phyloP scores from a whole-genome alignment of 805 yeast species.

The Saitoella complicata region DNA sequence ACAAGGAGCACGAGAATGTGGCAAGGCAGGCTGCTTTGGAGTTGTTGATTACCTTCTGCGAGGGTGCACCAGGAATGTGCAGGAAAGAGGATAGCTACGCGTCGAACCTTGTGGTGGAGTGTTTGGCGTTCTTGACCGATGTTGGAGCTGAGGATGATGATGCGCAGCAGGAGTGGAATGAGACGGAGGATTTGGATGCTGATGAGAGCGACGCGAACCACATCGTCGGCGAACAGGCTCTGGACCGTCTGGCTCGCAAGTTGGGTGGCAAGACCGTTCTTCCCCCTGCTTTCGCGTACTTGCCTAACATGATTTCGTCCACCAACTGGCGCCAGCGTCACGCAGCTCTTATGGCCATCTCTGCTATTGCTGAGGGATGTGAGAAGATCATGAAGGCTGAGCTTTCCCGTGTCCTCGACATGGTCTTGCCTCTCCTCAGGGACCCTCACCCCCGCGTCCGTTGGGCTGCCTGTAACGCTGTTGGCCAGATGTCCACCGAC shows the following conservation, averaged over 20 bases:
- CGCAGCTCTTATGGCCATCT: conserved; percentile 91
- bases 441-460: conserved; percentile 91
- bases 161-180: conserved; percentile 61
- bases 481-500: conserved; percentile 95
- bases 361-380: conserved; percentile 96
- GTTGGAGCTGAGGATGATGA: conserved; percentile 81
- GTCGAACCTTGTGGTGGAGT: conserved; percentile 50
- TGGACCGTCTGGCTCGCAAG: conserved; percentile 75
- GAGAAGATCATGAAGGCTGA: conserved; percentile 71
- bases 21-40: conserved; percentile 82
- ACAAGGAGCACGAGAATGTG: conserved; percentile 58
- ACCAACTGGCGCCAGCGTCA: conserved; percentile 85
- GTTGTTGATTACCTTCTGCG: conserved; percentile 76
- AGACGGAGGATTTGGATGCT: conserved; percentile 58
- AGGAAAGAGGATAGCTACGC: conserved; percentile 60
- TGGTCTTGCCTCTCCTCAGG: conserved; percentile 68
- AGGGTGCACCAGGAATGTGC: conserved; percentile 91
- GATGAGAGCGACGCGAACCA: conserved; percentile 76
- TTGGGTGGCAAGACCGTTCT: conserved; percentile 74
- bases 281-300: conserved; percentile 67
- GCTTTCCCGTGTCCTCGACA: conserved; percentile 63
- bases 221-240: conserved; percentile 85
- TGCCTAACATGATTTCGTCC: conserved; percentile 70
- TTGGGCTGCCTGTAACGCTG: conserved; percentile 90
- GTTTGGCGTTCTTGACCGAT: conserved; percentile 78